Base-by-base conservation (phyloP, 164 flowering plant species). In the Pachysandra terminalis region DNA sequence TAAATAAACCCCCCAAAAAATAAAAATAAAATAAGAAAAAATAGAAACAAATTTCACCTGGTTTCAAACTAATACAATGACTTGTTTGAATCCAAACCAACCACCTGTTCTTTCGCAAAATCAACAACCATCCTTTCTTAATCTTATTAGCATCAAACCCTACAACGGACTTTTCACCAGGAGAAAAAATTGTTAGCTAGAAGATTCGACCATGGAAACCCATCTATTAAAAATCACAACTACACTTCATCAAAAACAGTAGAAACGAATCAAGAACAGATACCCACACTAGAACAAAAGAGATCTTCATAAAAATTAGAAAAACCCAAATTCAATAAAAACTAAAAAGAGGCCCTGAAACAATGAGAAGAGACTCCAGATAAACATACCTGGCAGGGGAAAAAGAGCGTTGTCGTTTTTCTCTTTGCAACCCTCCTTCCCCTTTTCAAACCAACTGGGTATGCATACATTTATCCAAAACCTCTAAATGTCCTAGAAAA, bases 131-230 rank as follows among this genome's bases (percentile, higher is more conserved):
- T 6, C 14, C 10, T 26, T 64, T 61, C 21, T 2, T n/a, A 45
- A 15, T 41, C 24, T 41, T 2, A 32, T 32, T 3, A 25, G 61
- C 49, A 70, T 56, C 68, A 70, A 75, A 64, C 75, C 75, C 77
- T 62, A 51, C 37, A 65, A 57, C 54, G 19, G 19, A 32, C 17
- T n/a, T n/a, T n/a, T n/a, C n/a, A n/a, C n/a, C n/a, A n/a, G n/a
- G 61, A 32, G 15, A 7, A 64, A 64, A 9, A 63, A 51, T 65
- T 53, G 58, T 45, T 19, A 67, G 59, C 8, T 57, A 70, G 35
- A 9, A 54, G 49, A 71, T 56, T 64, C 67, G 71, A 61, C 76
- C 32, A 45, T n/a, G 61, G 65, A 61, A 27, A 63, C 56, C 70
- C 17, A 68, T 67, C n/a, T n/a, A n/a, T n/a, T n/a, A n/a, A n/a